Percentiles rank a stretch among this genome's conserved stretches.
Conservation (phyloP, 1,284 basidiomycete species). For the Leccinum holopus region DNA sequence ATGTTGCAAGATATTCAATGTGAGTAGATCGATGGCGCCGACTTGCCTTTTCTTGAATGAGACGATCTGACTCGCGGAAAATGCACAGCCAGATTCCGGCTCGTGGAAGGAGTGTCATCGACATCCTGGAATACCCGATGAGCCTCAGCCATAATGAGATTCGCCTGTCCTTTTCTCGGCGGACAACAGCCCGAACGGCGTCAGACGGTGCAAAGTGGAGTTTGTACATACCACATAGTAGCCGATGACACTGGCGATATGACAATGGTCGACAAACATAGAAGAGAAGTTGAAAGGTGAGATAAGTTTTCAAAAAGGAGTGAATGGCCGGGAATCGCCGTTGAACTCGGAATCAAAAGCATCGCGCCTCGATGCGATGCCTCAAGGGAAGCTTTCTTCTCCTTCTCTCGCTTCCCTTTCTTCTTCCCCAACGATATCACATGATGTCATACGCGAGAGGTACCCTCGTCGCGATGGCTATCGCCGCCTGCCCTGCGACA, state of each 20-base stretch:
- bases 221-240: not conserved
- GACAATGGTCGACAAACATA: not conserved
- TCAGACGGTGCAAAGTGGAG: not conserved
- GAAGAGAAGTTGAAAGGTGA: not conserved
- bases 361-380: slow-evolving; percentile 5
- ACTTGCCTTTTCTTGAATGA: too few relatives aligned
- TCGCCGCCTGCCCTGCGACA: slow-evolving; percentile 2
- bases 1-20: too few relatives aligned
- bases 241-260: not conserved
- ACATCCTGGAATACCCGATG: not conserved
- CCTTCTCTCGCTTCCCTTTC: not conserved
- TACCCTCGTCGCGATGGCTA: not conserved
- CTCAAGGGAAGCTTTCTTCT: not conserved
- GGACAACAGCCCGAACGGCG: not conserved
- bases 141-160: not conserved
- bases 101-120: too few relatives aligned
- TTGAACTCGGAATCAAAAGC: not conserved
- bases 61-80: too few relatives aligned
- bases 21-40: too few relatives aligned
- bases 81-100: too few relatives aligned
- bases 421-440: not conserved
- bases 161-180: not conserved
- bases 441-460: not conserved
- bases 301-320: not conserved
- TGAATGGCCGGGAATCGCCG: not conserved